Base-by-base conservation (phyloP, 2,329 filamentous ascomycete species). In the Fusarium avenaceum region DNA sequence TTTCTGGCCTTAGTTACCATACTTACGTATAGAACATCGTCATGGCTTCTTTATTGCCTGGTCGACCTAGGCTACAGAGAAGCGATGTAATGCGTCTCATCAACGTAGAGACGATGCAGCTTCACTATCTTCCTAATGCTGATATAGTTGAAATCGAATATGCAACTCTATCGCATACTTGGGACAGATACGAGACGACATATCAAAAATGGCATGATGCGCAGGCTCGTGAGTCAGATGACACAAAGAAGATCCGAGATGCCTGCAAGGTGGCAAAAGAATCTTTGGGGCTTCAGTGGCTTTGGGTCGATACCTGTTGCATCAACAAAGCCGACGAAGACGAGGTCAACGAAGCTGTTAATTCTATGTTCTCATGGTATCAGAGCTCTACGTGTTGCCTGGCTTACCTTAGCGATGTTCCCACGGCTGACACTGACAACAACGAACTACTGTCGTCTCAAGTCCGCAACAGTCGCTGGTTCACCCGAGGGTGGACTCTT, bases 361-460 rank as follows among this genome's bases (percentile, higher is more conserved):
- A 40, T 3, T 35, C 1, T 0, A 3, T 45, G n/a, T 2, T 26
- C 30, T 40, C 24, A 2, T 28, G 28, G 13, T 49, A 49, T 20
- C 1, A 2, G 3, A 3, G 9, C 2, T 26, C 57, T 8, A 13
- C 9, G 1, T 6, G 48, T n/a, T 49, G 52, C 8, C 7, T 60
- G 8, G 15, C 17, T 4, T 60, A 60, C n/a, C 6, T 57, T 0
- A 45, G 22, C 22, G 57, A 49, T 1, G 20, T 57, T 78, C 80
- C 1, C 88, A 84, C 22, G 14, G 42, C 33, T 0, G 26, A 42
- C 5, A 28, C n/a, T 3, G 11, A 26, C 3, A 7, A 20, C 11
- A 22, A 11, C 7, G 24, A 58, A 7, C 0, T 19, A 1, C 10
- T 55, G 69, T 46, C 78, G 4, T 48, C 26, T 2, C 7, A 20